These are phyloP conservation scores for Lumnitzera littorea DNA, from an alignment of 345 rosid genomes.

Conservation along the genomic window DNA sequence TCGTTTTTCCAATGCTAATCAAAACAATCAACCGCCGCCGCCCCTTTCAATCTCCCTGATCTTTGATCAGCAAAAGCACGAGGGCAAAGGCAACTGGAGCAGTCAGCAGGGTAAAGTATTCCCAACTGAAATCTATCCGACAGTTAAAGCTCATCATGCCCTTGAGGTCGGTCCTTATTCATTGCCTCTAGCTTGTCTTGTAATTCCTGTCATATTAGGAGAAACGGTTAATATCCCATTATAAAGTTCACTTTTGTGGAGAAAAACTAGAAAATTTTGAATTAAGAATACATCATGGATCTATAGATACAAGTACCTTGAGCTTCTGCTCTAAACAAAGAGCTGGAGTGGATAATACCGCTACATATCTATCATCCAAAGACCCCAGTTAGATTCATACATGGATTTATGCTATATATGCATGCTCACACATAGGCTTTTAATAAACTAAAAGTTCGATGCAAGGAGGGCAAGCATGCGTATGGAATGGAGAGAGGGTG, in stretches of 20 bases:
- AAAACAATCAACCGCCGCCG: too few relatives aligned
- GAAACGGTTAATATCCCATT: too few relatives aligned
- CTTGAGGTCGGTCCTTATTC: constrained; percentile 54
- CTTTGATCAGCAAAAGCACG: too few relatives aligned
- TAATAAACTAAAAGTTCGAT: too few relatives aligned
- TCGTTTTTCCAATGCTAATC: too few relatives aligned
- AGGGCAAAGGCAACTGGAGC: too few relatives aligned
- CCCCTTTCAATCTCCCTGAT: too few relatives aligned
- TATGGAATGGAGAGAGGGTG: not conserved
- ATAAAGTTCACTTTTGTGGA: constrained; percentile 2
- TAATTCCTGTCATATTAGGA: constrained; percentile 47
- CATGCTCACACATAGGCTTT: too few relatives aligned
- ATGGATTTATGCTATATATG: too few relatives aligned
- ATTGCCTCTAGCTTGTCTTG: constrained; percentile 54
- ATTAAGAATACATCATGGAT: not conserved
- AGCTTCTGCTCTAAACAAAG: constrained; percentile 69
- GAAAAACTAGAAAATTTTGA: not conserved
- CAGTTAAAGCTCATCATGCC: constrained; percentile 71
- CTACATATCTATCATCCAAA: constrained; percentile 54
- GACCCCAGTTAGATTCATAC: not conserved
- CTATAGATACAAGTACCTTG: constrained; percentile 34
- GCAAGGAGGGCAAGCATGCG: not conserved
- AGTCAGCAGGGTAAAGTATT: too few relatives aligned
- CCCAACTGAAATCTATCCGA: not conserved
- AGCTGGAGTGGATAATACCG: constrained; percentile 65